A percentile compares a stretch with the other conserved stretches of the same genome.
phyloP scores from a whole-genome alignment of 2,329 filamentous ascomycete species.

The Pseudopithomyces chartarum region DNA sequence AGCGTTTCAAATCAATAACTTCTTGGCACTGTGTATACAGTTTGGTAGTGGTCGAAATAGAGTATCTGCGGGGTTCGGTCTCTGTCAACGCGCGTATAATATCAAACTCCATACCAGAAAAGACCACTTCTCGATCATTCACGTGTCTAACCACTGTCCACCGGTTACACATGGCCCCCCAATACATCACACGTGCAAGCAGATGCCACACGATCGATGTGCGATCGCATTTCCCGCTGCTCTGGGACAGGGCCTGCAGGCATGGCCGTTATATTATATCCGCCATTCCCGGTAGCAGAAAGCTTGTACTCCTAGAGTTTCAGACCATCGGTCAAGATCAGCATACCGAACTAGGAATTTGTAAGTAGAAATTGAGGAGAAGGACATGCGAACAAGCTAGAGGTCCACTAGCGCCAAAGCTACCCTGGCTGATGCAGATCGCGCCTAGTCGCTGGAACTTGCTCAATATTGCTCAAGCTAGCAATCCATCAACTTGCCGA shows the following conservation, averaged over 20 bases:
- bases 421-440: conserved; percentile 5
- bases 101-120: not conserved
- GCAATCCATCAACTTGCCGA: not conserved
- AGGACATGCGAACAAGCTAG: too few relatives aligned
- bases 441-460: conserved; percentile 3
- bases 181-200: too few relatives aligned
- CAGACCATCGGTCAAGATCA: not conserved
- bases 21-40: conserved; percentile 16
- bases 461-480: conserved; percentile 8
- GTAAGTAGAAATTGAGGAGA: not conserved
- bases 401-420: not conserved
- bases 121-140: too few relatives aligned
- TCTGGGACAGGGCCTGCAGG: too few relatives aligned
- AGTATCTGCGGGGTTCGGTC: conserved; percentile 22
- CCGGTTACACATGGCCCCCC: too few relatives aligned
- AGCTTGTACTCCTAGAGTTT: conserved; percentile 19
- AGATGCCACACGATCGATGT: not conserved
- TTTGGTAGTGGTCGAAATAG: conserved; percentile 16
- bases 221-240: too few relatives aligned
- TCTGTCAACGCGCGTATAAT: conserved; percentile 1
- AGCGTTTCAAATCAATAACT: conserved; percentile 5
- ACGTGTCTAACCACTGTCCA: too few relatives aligned
- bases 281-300: conserved; percentile 25
- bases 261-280: conserved; percentile 1
- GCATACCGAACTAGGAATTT: not conserved